phyloP scores from a whole-genome alignment of 2,329 filamentous ascomycete genomes.

The Aspergillus awamori region DNA sequence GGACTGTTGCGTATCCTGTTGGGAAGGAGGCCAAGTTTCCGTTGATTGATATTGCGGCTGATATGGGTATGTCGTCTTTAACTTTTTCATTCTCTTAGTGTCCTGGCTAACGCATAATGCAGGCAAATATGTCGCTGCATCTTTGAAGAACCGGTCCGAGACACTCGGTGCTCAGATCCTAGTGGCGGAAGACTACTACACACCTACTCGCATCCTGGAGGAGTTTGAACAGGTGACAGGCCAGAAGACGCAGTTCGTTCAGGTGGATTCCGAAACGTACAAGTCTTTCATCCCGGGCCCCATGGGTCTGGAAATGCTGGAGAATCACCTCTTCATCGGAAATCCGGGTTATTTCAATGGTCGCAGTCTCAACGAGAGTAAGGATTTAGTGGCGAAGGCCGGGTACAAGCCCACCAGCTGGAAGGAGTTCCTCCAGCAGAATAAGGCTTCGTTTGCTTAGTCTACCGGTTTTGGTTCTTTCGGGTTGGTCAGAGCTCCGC shows the following conservation, averaged over 20 bases:
- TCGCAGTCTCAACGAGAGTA: slow-evolving; percentile 3
- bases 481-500: no score
- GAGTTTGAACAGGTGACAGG: slow-evolving; percentile 47
- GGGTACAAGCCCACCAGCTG: slow-evolving; percentile 12
- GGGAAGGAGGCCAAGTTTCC: slow-evolving; percentile 42
- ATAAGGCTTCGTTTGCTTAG: neutral
- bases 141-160: slow-evolving; percentile 44
- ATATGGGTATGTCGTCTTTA: slow-evolving; percentile 15
- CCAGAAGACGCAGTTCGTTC: slow-evolving; percentile 34
- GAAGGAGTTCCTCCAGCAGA: slow-evolving; percentile 16
- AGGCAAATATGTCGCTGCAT: slow-evolving; percentile 33
- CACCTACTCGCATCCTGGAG: slow-evolving; percentile 43
- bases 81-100: neutral
- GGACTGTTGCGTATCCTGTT: slow-evolving; percentile 30
- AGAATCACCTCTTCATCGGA: slow-evolving; percentile 58
- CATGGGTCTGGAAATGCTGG: slow-evolving; percentile 51
- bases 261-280: slow-evolving; percentile 29
- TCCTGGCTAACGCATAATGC: neutral
- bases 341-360: slow-evolving; percentile 54
- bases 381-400: slow-evolving; percentile 4
- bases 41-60: slow-evolving; percentile 45
- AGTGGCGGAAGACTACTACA: slow-evolving; percentile 48
- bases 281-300: slow-evolving; percentile 25
- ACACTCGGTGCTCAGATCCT: slow-evolving; percentile 50
- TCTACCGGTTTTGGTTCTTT: no score